Base-by-base conservation (phyloP, 139 green algal species). In the Closterium sp. region DNA sequence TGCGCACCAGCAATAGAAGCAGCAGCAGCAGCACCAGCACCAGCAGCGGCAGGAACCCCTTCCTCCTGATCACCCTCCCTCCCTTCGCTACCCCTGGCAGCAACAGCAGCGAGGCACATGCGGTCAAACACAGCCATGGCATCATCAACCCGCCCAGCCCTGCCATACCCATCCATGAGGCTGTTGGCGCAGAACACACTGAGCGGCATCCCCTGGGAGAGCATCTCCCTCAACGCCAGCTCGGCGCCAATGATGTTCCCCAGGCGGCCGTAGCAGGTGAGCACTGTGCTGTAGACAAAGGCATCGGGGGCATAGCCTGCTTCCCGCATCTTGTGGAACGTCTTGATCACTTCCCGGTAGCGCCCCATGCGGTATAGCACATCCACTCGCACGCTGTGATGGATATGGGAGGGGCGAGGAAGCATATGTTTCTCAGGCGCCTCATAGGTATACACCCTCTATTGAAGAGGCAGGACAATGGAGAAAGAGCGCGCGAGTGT, bases 91-190 rank as follows among this genome's bases (percentile, higher is more conserved):
- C 21, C n/a, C 85, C n/a, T 29, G 2, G n/a, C n/a, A 31, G 85
- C 85, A 87, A 29, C 28, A 34, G 87, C 87, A 90, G 30, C 27
- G n/a, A 42, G 29, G 32, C 32, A 31, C 42, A 92, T 92, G 21
- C 45, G 90, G 24, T 30, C 42, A 19, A 70, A 84, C 10, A 89
- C 9, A 28, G 22, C 17, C 32, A 50, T 38, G 19, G 45, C 90
- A 27, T 92, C 90, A 29, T 92, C 22, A 0, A 92, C n/a, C 42
- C 38, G 9, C 27, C 90, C 90, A 0, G 90, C 90, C 0, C 79
- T 0, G 0, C 90, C 90, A 91, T 92, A 92, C 29, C 50, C 70
- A 29, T 92, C 50, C 70, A 92, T 91, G 27, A 86, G n/a, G 19
- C 90, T 45, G 19, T 92, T 92, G 86, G 90, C 62, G 62, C 62